phyloP scores from a whole-genome alignment of 1,139 yeast genomes.

The Protomyces pachydermus region DNA sequence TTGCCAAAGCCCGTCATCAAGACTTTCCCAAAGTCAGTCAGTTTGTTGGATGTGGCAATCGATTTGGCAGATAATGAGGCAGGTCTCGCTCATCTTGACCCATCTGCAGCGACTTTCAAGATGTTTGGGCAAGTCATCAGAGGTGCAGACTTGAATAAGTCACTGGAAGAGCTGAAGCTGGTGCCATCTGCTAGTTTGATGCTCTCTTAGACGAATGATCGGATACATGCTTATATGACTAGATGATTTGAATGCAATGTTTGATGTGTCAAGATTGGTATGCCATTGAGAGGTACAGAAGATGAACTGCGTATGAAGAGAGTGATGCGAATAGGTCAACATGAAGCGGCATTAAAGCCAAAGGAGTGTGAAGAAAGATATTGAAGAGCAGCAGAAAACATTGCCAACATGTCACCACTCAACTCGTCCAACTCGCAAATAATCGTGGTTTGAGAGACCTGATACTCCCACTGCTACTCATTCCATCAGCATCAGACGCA shows the following conservation, averaged over 20 bases:
- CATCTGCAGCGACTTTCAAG: constrained; percentile 10
- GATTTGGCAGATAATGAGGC: constrained; percentile 29
- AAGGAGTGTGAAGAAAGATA: neutral
- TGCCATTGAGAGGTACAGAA: too few species aligned
- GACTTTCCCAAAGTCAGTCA: constrained; percentile 37
- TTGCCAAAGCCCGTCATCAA: constrained; percentile 35
- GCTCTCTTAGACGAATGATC: neutral
- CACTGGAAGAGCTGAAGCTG: constrained; percentile 11
- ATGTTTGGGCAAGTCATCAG: constrained; percentile 15
- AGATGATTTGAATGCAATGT: neutral
- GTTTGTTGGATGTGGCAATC: constrained; percentile 38
- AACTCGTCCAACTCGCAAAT: neutral
- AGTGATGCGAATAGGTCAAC: neutral
- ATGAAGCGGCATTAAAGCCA: neutral
- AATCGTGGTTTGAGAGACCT: neutral
- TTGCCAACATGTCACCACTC: neutral
- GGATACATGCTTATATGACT: neutral
- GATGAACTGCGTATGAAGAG: too few species aligned
- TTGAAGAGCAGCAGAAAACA: neutral
- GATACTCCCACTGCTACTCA: neutral
- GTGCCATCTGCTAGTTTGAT: constrained; percentile 20
- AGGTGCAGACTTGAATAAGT: constrained; percentile 4
- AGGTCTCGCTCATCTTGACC: constrained; percentile 26
- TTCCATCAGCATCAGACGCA: neutral
- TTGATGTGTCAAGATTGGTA: too few species aligned